Percentiles rank a stretch among this genome's conserved stretches.
Conservation (phyloP, 192 early-diverging fungal genomes). For the Kickxella alabastrina region DNA sequence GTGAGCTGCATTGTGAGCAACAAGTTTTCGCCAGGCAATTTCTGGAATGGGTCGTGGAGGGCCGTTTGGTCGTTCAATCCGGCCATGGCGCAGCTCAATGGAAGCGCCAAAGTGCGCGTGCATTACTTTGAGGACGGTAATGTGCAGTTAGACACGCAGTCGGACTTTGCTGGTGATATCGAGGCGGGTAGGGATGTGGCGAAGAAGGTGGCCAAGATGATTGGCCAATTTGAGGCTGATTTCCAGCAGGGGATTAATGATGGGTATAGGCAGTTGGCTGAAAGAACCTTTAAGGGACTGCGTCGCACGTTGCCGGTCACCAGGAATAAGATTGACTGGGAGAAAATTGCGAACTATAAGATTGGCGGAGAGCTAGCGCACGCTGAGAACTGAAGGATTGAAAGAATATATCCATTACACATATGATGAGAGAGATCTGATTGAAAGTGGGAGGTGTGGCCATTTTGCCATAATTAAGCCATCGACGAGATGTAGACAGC, state of each 20-base stretch:
- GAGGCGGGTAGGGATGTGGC: constrained; percentile 33
- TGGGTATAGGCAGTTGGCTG: constrained; percentile 72
- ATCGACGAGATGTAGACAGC: too few relatives aligned
- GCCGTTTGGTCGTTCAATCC: constrained; percentile 72
- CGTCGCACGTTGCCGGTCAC: constrained; percentile 89
- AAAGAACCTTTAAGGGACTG: constrained; percentile 86
- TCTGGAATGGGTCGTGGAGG: constrained; percentile 96
- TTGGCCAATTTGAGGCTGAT: constrained; percentile 69
- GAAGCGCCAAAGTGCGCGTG: constrained; percentile 72
- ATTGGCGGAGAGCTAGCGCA: constrained; percentile 40
- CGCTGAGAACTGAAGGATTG: constrained; percentile 16
- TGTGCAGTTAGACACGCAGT: constrained; percentile 84
- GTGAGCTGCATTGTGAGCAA: constrained; percentile 71
- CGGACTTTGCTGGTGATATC: constrained; percentile 55
- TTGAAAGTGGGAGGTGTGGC: too few relatives aligned
- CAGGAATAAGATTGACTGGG: constrained; percentile 91
- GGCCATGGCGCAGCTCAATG: constrained; percentile 60
- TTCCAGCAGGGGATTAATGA: constrained; percentile 85
- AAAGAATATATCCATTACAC: too few relatives aligned
- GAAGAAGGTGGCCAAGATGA: constrained; percentile 57
- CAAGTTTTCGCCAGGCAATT: constrained; percentile 90
- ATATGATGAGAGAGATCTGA: too few relatives aligned
- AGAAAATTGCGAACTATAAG: constrained; percentile 58
- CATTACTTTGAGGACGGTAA: constrained; percentile 99
- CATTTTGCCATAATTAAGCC: too few relatives aligned